Evolutionary conservation across 2,329 filamentous ascomycete genomes (phyloP), one percentile per base, ranked within the genome.

Genomic region (Sarocladiaceae sp.): DNA sequence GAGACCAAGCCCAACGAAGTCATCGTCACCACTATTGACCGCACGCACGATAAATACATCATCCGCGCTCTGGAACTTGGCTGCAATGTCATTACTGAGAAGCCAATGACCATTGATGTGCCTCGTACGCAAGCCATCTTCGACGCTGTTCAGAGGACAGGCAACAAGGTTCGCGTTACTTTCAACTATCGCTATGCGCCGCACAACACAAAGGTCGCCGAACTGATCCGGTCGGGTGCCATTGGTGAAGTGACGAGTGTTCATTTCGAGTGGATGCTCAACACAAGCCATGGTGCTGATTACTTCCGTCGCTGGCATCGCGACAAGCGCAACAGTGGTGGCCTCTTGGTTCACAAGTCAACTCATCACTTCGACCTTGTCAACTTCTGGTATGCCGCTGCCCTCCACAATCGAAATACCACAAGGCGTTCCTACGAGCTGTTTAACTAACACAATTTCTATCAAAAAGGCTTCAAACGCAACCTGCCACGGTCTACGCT

Each of bases 131-230:
- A 74, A 48, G 29, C 29, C 29, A 84, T 84, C 53, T 73, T 63
- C 15, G 57, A 56, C 12, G 61, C 61, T 3, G 61, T 62, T 0
- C 56, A 62, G 20, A 52, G 56, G 37, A 62, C 63, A 0, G 70
- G 67, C 2, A 68, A 73, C 51, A 82, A 72, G 35, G 71, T 84
- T 3, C 73, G 81, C 15, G 80, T 84, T 1, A 79, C 78, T 0
- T 84, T 84, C 71, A 84, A 85, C 66, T 84, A 84, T 65, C 76
- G 81, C 20, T 84, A 84, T 59, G 80, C 80, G 35, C 81, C 81
- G n/a, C 82, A 84, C 65, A 82, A 84, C 64, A 84, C 80, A 13
- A 80, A 78, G 55, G 71, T 84, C 2, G 76, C 72, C 54, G 75
- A 82, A 61, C 57, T 84, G 1, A 57, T 84, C 3, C 71, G 66